Percentiles rank a stretch among this genome's conserved stretches.
Evolutionary conservation across 805 yeast genomes (phyloP).

Genomic region (Jamesozyma jinghongensis): DNA sequence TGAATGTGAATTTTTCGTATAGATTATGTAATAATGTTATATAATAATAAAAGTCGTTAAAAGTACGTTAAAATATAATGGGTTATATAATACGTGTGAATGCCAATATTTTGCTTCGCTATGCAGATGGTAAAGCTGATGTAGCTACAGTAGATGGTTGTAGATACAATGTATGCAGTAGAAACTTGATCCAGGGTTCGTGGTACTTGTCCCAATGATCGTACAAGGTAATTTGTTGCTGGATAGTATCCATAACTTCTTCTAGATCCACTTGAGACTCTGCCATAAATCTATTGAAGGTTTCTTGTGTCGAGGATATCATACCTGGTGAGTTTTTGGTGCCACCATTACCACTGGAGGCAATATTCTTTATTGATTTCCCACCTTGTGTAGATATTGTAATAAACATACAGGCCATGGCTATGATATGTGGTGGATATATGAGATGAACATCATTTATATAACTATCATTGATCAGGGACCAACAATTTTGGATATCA

Average conservation of each 20-base stretch:
- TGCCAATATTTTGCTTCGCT: background rate
- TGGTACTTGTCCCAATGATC: slow-evolving; percentile 83
- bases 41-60: too few relatives aligned
- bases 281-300: slow-evolving; percentile 46
- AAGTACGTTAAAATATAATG: too few relatives aligned
- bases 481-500: slow-evolving; percentile 83
- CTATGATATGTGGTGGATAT: slow-evolving; percentile 84
- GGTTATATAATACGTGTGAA: too few relatives aligned
- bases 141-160: background rate
- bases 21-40: too few relatives aligned
- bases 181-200: slow-evolving; percentile 45
- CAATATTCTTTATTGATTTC: slow-evolving; percentile 1
- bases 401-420: slow-evolving; percentile 72
- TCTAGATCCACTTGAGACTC: slow-evolving; percentile 67
- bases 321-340: slow-evolving; percentile 6
- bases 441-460: slow-evolving; percentile 77
- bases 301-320: slow-evolving; percentile 14
- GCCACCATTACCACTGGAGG: background rate
- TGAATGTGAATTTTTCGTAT: too few relatives aligned
- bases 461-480: slow-evolving; percentile 79
- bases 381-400: slow-evolving; percentile 38
- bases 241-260: slow-evolving; percentile 72
- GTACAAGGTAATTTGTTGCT: slow-evolving; percentile 72
- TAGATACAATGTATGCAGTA: slow-evolving; percentile 27
- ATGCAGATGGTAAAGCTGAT: background rate